Conservation (phyloP, 169 alveolate species). For the Ichthyophthirius multifiliis region DNA sequence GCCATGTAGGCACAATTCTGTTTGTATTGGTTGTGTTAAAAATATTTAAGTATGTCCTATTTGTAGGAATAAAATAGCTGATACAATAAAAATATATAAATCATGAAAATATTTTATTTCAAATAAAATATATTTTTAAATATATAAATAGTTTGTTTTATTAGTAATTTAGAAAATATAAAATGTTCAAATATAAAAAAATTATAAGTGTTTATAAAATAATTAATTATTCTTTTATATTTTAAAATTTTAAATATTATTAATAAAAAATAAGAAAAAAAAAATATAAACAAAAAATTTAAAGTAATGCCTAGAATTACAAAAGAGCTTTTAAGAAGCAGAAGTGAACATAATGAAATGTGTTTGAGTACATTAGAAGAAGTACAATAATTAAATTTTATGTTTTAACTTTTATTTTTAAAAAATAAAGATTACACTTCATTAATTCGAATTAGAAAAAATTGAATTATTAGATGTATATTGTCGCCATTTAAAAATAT, state of each 20-base stretch:
- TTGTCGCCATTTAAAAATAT: conserved; percentile 90
- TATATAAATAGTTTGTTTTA: too few relatives aligned
- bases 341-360: conserved; percentile 94
- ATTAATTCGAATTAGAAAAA: conserved; percentile 85
- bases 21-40: conserved; percentile 58
- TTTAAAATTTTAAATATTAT: too few relatives aligned
- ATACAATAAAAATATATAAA: conserved; percentile 60
- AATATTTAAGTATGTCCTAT: conserved; percentile 63
- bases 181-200: too few relatives aligned
- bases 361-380: conserved; percentile 89
- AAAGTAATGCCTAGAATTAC: conserved; percentile 49
- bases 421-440: conserved; percentile 63
- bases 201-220: too few relatives aligned
- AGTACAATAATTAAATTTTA: conserved; percentile 17
- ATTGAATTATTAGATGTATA: conserved; percentile 88
- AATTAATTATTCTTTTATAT: too few relatives aligned
- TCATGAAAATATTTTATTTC: too few relatives aligned
- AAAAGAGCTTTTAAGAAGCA: conserved; percentile 82
- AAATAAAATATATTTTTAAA: too few relatives aligned
- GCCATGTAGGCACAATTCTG: conserved; percentile 73
- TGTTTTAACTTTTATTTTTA: background rate
- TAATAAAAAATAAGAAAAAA: too few relatives aligned
- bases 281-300: too few relatives aligned
- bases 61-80: conserved; percentile 59
- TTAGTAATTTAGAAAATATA: too few relatives aligned